Evolutionary conservation across 768 basidiomycete species (phyloP).

Genomic region (Serendipita sp.): DNA sequence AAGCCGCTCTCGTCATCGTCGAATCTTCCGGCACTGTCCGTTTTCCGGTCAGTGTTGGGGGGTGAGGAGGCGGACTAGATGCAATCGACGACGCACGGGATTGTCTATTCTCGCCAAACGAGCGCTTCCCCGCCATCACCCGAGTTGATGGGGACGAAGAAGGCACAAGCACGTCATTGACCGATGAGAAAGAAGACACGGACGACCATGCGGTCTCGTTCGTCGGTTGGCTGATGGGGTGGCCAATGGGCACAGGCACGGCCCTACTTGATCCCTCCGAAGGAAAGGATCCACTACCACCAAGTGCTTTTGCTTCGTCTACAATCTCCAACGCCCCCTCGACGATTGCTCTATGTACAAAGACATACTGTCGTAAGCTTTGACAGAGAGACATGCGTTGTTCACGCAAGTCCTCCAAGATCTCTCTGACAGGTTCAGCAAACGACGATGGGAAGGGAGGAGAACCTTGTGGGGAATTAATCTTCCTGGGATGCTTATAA

Average conservation of each 20-base stretch:
- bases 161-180: neutral
- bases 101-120: neutral
- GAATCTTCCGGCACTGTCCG: neutral
- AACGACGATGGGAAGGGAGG: conserved; percentile 48
- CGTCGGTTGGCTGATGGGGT: neutral
- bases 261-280: neutral
- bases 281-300: neutral
- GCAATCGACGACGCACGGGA: neutral
- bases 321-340: conserved; percentile 64
- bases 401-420: conserved; percentile 87
- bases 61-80: neutral
- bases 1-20: neutral
- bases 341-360: conserved; percentile 73
- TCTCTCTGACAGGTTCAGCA: conserved; percentile 60
- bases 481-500: conserved; percentile 44
- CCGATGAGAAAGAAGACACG: neutral
- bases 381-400: conserved; percentile 96
- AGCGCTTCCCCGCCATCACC: neutral
- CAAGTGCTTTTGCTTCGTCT: conserved; percentile 44
- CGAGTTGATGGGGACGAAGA: neutral
- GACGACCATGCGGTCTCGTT: conserved; percentile 1
- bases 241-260: neutral
- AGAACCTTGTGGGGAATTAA: conserved; percentile 31
- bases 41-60: neutral
- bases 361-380: conserved; percentile 86